Evolutionary conservation across 768 basidiomycete genomes (phyloP).

Genomic region (Lactarius evosmus): DNA sequence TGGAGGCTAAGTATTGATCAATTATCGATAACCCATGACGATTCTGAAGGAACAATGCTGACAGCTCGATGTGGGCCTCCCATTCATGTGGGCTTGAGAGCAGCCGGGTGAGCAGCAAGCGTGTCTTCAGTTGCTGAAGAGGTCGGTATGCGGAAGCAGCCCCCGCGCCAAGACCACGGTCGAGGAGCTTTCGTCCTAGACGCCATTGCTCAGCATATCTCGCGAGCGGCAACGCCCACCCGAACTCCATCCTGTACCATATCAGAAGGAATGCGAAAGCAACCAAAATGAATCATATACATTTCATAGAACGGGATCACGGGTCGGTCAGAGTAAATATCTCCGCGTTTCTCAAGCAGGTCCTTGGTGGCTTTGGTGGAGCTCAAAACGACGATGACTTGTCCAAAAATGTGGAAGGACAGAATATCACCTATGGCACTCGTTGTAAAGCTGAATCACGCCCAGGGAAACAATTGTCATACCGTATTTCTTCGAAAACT

Average conservation of each 20-base stretch:
- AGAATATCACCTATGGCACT: background rate
- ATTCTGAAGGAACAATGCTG: background rate
- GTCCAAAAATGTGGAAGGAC: constrained; percentile 40
- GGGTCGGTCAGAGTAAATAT: constrained; percentile 30
- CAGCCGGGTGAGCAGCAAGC: constrained; percentile 1
- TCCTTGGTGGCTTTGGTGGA: constrained; percentile 43
- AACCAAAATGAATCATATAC: background rate
- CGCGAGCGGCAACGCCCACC: background rate
- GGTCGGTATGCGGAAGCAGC: background rate
- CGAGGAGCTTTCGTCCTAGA: constrained; percentile 7
- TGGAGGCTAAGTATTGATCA: constrained; percentile 3
- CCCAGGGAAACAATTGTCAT: background rate
- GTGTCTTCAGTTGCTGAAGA: constrained; percentile 6
- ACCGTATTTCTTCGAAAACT: background rate
- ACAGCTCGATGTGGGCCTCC: constrained; percentile 9
- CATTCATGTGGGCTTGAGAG: constrained; percentile 3
- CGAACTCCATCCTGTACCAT: background rate
- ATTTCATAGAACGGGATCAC: constrained; percentile 2
- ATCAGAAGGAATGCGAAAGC: background rate
- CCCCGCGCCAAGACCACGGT: constrained; percentile 8
- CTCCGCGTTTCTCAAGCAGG: constrained; percentile 51
- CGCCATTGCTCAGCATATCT: background rate
- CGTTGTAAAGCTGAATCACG: background rate
- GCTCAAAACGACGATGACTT: constrained; percentile 50
- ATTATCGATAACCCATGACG: background rate